phyloP scores from a whole-genome alignment of 805 yeast genomes.

The Saccharomycopsis schoenii region DNA sequence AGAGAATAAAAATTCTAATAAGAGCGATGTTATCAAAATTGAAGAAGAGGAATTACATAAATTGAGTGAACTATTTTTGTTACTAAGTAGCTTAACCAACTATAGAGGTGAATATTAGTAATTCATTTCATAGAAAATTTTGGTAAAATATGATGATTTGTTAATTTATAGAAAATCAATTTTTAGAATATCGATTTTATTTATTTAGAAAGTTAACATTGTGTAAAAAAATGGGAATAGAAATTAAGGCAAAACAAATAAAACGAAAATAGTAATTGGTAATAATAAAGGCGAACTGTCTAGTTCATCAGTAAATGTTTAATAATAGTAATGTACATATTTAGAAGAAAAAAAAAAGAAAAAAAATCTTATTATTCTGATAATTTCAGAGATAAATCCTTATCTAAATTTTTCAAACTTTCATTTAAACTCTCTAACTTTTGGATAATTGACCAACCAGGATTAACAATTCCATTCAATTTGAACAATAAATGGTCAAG shows the following conservation, averaged over 20 bases:
- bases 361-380: not conserved
- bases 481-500: not conserved
- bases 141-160: too few species aligned
- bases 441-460: constrained; percentile 8
- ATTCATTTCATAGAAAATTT: constrained; percentile 17
- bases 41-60: constrained; percentile 35
- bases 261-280: not conserved
- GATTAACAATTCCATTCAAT: constrained; percentile 2
- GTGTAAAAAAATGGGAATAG: not conserved
- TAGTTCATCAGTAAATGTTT: not conserved
- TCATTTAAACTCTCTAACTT: constrained; percentile 7
- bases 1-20: constrained; percentile 22
- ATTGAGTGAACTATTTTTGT: constrained; percentile 45
- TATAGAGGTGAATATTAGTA: constrained; percentile 28
- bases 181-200: not conserved
- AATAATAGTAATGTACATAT: not conserved
- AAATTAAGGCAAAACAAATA: not conserved
- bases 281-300: not conserved
- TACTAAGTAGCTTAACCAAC: constrained; percentile 41
- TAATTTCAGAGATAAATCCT: not conserved
- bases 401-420: not conserved
- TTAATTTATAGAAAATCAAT: not conserved
- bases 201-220: too few species aligned
- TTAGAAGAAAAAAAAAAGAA: not conserved
- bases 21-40: constrained; percentile 22